phyloP scores from a whole-genome alignment of 805 yeast genomes.

The Metschnikowia reukaufii region DNA sequence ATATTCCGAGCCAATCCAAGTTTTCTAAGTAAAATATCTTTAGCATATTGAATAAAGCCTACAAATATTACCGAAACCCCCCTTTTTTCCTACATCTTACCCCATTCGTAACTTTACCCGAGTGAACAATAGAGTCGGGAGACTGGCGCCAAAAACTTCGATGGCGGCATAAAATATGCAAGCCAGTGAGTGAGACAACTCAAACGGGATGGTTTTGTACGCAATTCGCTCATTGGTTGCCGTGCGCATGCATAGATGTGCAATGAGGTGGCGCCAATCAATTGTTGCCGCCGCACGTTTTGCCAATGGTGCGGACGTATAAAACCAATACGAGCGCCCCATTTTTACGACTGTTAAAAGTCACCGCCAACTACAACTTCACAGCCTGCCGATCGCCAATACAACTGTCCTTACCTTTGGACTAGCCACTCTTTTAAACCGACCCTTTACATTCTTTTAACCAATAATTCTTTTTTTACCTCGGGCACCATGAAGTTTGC shows the following conservation, averaged over 20 bases:
- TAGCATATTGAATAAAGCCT: too few species aligned
- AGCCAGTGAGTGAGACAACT: neutral
- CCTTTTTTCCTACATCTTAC: too few species aligned
- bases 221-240: conserved; percentile 2
- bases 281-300: conserved; percentile 1
- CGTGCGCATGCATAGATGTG: neutral
- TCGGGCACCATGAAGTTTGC: conserved; percentile 13
- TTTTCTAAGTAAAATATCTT: too few species aligned
- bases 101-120: too few species aligned
- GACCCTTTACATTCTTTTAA: conserved; percentile 7
- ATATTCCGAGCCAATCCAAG: too few species aligned
- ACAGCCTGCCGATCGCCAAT: conserved; percentile 2
- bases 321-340: conserved; percentile 1
- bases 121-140: too few species aligned
- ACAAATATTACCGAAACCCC: too few species aligned
- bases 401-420: neutral
- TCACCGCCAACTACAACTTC: neutral
- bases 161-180: neutral
- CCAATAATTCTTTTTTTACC: neutral
- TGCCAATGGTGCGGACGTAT: neutral
- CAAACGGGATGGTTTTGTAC: neutral
- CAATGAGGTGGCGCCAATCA: neutral
- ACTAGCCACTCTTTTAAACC: conserved; percentile 5
- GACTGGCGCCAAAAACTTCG: too few species aligned
- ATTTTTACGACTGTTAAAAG: neutral